Conservation (phyloP, 495 filamentous ascomycete species). For the Penicillium mononematosum region DNA sequence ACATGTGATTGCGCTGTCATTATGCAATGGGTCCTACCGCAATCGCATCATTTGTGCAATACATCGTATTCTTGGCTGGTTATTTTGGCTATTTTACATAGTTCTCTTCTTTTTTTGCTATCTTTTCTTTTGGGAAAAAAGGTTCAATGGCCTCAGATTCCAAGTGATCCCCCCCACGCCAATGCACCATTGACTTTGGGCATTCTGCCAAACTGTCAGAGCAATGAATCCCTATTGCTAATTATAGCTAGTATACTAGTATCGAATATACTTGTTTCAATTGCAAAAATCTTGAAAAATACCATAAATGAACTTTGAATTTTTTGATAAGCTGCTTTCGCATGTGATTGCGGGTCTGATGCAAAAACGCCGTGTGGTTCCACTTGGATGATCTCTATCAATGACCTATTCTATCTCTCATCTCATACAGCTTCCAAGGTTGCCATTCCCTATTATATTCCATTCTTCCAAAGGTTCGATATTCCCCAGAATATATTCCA, state of each 20-base stretch:
- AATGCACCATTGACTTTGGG: constrained; percentile 2
- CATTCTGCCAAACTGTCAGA: constrained; percentile 8
- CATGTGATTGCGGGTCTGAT: constrained; percentile 47
- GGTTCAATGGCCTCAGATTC: background rate
- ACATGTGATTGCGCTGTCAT: constrained; percentile 33
- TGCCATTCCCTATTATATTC: background rate
- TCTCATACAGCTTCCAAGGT: background rate
- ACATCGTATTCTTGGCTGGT: constrained; percentile 11
- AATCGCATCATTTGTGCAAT: constrained; percentile 22
- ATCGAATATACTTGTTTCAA: background rate
- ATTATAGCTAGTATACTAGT: background rate
- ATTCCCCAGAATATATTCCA: background rate
- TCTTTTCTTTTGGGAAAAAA: background rate
- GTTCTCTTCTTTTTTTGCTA: background rate
- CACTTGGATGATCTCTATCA: constrained; percentile 4
- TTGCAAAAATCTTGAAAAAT: background rate
- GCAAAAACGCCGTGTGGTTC: constrained; percentile 15
- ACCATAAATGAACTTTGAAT: background rate
- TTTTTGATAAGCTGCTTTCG: constrained; percentile 23
- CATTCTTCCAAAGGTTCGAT: background rate
- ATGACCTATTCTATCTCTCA: background rate
- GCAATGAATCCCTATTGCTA: constrained; percentile 5
- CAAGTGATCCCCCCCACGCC: constrained; percentile 1
- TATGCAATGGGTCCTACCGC: constrained; percentile 30
- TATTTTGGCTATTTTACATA: background rate